Evolutionary conservation across 2,329 filamentous ascomycete species (phyloP), one percentile per base, ranked within the genome.

Genomic region (Colletotrichum coccodes): DNA sequence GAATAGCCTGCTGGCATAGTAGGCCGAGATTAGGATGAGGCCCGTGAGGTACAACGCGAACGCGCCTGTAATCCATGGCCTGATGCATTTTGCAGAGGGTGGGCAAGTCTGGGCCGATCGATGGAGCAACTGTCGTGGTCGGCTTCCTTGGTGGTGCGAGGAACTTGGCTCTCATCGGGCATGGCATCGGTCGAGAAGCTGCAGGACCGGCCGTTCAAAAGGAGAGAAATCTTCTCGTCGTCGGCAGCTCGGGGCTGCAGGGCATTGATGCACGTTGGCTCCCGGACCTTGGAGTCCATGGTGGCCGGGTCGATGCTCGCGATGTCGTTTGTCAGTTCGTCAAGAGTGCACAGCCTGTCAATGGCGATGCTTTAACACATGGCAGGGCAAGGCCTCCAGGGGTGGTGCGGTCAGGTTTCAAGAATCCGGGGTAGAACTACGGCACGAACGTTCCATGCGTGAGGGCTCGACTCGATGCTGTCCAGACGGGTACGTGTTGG

Each of bases 11-110:
- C 49, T 66, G 66, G 61, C 66, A 69, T 59, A 69, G 60, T 42
- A 69, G 56, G 23, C 49, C 54, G 66, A 69, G 66, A 60, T 69
- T 50, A 65, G 66, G 66, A 60, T 69, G 66, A 69, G 66, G 66
- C 36, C 66, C 66, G 66, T 69, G 66, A 69, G 66, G 66, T n/a
- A 69, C 62, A 50, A 54, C 49, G 40, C 66, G 66, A 50, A 50
- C 42, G 34, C 66, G 66, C 40, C 54, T 36, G 38, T 56, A 26
- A 26, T 65, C 66, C 61, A 69, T 65, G 49, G 58, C 54, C 34
- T 60, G 38, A 42, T 56, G 50, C 62, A 66, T 68, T 53, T 23
- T 28, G 59, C 40, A 47, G 38, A 60, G 54, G 49, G 49, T 1
- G 4, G 36, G 49, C 34, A 42, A 42, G 58, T 26, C 50, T 30